Evolutionary conservation across 257 asterid species (phyloP).

Genomic region (Gentiana macrophylla): DNA sequence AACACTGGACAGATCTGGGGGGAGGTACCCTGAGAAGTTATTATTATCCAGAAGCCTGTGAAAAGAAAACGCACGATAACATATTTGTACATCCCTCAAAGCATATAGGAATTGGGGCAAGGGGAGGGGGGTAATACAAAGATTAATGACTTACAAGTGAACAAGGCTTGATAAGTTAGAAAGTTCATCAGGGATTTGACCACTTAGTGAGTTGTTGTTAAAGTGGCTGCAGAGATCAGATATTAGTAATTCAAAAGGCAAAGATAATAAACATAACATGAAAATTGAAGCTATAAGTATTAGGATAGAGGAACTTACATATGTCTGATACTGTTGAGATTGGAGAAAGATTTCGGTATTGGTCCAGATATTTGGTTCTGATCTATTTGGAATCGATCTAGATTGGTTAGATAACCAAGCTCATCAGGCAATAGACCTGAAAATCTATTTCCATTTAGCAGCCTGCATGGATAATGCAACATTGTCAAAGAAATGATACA

Average conservation of each 20-base stretch:
- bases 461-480: slow-evolving; percentile 21
- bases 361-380: slow-evolving; percentile 32
- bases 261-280: background rate
- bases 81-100: background rate
- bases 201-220: slow-evolving; percentile 41
- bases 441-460: slow-evolving; percentile 34
- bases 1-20: slow-evolving; percentile 24
- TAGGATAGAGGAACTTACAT: slow-evolving; percentile 18
- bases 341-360: slow-evolving; percentile 28
- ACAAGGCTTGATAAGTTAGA: slow-evolving; percentile 21
- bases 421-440: slow-evolving; percentile 35
- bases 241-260: slow-evolving; percentile 1
- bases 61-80: background rate
- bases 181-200: slow-evolving; percentile 33
- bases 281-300: background rate
- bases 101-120: background rate
- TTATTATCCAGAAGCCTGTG: slow-evolving; percentile 51
- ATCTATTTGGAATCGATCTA: slow-evolving; percentile 39
- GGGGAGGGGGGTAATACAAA: background rate
- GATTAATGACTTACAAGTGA: slow-evolving; percentile 32
- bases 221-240: slow-evolving; percentile 31
- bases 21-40: slow-evolving; percentile 57
- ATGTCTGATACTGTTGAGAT: slow-evolving; percentile 25
- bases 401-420: slow-evolving; percentile 28
- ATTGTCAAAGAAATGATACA: background rate